phyloP scores from a whole-genome alignment of 75 land plant species.

The Selaginella moellendorffii region DNA sequence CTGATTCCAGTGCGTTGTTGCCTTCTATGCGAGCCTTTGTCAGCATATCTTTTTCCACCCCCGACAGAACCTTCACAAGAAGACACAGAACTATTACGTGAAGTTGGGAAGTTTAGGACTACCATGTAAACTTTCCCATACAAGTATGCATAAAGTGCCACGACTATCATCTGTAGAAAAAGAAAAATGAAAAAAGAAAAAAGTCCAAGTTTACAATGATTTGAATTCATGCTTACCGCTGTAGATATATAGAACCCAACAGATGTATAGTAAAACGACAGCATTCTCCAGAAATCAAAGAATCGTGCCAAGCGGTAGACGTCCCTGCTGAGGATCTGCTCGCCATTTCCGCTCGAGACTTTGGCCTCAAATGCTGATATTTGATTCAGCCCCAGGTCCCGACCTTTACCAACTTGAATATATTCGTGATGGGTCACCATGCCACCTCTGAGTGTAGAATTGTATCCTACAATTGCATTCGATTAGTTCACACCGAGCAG shows the following conservation, averaged over 20 bases:
- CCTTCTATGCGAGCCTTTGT: conserved; percentile 25
- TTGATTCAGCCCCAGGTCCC: conserved; percentile 83
- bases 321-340: conserved; percentile 75
- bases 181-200: too few relatives aligned
- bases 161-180: conserved; percentile 79
- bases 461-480: conserved; percentile 82
- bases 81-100: background rate
- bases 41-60: conserved; percentile 46
- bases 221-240: conserved; percentile 45
- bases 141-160: conserved; percentile 65
- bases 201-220: too few relatives aligned
- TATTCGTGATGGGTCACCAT: conserved; percentile 94
- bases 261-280: conserved; percentile 74
- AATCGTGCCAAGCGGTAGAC: conserved; percentile 68
- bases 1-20: conserved; percentile 66
- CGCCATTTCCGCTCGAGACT: conserved; percentile 88
- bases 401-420: conserved; percentile 91
- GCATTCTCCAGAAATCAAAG: conserved; percentile 75
- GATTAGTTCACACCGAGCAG: too few relatives aligned
- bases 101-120: too few relatives aligned
- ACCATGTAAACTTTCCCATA: conserved; percentile 87
- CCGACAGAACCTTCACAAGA: conserved; percentile 65
- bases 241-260: conserved; percentile 78
- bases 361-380: conserved; percentile 82
- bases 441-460: conserved; percentile 84